These are phyloP conservation scores for Suillus discolor DNA, from an alignment of 768 basidiomycete species.

Conservation along the genomic window DNA sequence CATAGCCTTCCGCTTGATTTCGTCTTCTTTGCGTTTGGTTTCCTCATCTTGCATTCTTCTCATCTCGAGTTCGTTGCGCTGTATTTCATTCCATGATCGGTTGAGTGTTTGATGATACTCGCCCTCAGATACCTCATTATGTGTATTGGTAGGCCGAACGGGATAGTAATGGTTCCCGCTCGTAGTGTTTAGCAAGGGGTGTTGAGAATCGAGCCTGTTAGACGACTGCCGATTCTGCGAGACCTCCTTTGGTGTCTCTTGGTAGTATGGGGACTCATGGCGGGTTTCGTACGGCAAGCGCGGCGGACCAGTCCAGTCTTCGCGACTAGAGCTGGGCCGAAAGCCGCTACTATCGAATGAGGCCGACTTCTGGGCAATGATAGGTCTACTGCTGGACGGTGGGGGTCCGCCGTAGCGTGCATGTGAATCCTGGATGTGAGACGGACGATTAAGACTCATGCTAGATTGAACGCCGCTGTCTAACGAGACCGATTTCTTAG, in stretches of 20 bases:
- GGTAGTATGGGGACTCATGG: conserved; percentile 27
- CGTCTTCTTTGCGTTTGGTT: conserved; percentile 21
- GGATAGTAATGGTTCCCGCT: conserved; percentile 10
- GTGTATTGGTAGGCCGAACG: conserved; percentile 22
- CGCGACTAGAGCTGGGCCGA: conserved; percentile 23
- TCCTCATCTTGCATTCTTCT: conserved; percentile 24
- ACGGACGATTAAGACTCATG: background rate
- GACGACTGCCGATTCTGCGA: conserved; percentile 32
- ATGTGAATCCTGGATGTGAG: background rate
- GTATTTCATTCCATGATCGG: conserved; percentile 10
- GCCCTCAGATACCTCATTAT: conserved; percentile 32
- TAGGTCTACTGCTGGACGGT: conserved; percentile 32
- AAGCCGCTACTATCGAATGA: conserved; percentile 21
- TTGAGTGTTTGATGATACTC: conserved; percentile 33
- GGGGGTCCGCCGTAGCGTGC: conserved; percentile 10
- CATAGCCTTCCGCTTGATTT: conserved; percentile 29
- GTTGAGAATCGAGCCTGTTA: conserved; percentile 21
- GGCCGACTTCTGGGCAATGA: conserved; percentile 27
- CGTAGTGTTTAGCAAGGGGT: conserved; percentile 11
- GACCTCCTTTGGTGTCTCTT: conserved; percentile 29
- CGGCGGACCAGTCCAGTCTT: conserved; percentile 22
- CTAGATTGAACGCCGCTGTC: background rate
- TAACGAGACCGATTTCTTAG: background rate
- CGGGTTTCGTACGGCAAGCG: conserved; percentile 26
- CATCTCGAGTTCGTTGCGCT: conserved; percentile 25